Conservation (phyloP, 2,329 filamentous ascomycete species). For the Zasmidium cellare region DNA sequence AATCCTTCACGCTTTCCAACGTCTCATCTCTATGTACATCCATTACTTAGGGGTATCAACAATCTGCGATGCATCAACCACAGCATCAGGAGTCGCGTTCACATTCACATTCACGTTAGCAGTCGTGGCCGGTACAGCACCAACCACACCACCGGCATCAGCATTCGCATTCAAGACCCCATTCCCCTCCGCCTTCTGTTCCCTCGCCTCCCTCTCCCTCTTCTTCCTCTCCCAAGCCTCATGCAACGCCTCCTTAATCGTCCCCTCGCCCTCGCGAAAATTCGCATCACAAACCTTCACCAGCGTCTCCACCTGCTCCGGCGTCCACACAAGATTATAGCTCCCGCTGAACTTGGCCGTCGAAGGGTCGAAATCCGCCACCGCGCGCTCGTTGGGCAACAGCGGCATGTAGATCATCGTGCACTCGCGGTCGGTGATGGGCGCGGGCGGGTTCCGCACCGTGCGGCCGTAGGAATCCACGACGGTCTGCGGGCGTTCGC, state of each 20-base stretch:
- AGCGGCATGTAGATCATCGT: slow-evolving; percentile 36
- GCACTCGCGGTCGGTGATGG: slow-evolving; percentile 23
- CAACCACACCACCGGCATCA: neutral
- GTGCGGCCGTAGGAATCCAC: slow-evolving; percentile 32
- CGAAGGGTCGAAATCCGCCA: slow-evolving; percentile 33
- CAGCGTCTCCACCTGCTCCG: slow-evolving; percentile 35
- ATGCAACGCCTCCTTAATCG: slow-evolving; percentile 27
- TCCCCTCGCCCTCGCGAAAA: slow-evolving; percentile 27
- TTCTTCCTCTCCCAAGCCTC: slow-evolving; percentile 28
- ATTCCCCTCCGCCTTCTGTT: slow-evolving; percentile 3
- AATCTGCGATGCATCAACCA: no score
- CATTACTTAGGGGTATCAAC: no score
- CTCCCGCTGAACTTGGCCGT: slow-evolving; percentile 35
- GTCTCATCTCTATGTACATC: no score
- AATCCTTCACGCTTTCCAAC: no score
- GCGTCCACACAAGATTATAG: slow-evolving; percentile 37
- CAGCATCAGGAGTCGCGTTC: no score
- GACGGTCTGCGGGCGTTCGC: slow-evolving; percentile 26
- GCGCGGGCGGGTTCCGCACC: slow-evolving; percentile 32
- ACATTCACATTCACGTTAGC: no score
- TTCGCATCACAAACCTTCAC: slow-evolving; percentile 31
- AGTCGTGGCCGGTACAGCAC: no score
- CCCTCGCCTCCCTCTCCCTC: slow-evolving; percentile 15
- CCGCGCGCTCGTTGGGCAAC: slow-evolving; percentile 34
- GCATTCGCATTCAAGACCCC: neutral